Conservation (phyloP, 2,329 filamentous ascomycete species). For the Monilinia vaccinii-corymbosi region DNA sequence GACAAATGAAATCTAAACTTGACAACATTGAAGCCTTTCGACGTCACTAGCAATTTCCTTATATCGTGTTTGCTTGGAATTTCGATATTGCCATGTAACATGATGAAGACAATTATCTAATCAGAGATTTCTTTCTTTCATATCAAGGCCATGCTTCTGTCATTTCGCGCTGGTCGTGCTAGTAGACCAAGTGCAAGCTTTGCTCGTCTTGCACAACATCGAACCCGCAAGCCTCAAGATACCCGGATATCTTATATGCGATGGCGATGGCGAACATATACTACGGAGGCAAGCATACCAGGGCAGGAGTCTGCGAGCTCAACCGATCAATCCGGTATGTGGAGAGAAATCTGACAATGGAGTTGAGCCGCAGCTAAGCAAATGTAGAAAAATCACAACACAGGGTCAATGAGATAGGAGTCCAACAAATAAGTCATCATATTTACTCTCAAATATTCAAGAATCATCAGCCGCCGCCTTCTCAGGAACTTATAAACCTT, state of each 20-base stretch:
- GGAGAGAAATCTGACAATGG: background rate
- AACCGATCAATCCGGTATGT: background rate
- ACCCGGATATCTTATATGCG: conserved; percentile 29
- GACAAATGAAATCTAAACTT: too few species aligned
- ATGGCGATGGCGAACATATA: conserved; percentile 27
- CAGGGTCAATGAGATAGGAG: conserved; percentile 84
- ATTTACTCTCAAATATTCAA: conserved; percentile 79
- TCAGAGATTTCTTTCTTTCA: background rate
- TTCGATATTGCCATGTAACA: background rate
- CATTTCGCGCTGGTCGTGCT: conserved; percentile 24
- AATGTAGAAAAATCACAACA: conserved; percentile 38
- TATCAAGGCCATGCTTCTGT: conserved; percentile 24
- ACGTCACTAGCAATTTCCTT: background rate
- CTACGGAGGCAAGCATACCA: background rate
- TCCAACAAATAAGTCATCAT: conserved; percentile 83
- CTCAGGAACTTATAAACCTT: conserved; percentile 66
- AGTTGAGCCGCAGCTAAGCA: conserved; percentile 10
- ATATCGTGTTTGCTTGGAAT: background rate
- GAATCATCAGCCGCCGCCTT: conserved; percentile 43
- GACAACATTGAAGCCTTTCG: background rate
- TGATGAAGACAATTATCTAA: conserved; percentile 19
- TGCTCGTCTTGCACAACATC: conserved; percentile 42
- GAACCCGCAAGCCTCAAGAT: conserved; percentile 31
- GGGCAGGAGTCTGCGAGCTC: conserved; percentile 7
- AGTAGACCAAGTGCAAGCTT: conserved; percentile 35